phyloP scores from a whole-genome alignment of 2,329 filamentous ascomycete species.

The Phialocephala subalpina region DNA sequence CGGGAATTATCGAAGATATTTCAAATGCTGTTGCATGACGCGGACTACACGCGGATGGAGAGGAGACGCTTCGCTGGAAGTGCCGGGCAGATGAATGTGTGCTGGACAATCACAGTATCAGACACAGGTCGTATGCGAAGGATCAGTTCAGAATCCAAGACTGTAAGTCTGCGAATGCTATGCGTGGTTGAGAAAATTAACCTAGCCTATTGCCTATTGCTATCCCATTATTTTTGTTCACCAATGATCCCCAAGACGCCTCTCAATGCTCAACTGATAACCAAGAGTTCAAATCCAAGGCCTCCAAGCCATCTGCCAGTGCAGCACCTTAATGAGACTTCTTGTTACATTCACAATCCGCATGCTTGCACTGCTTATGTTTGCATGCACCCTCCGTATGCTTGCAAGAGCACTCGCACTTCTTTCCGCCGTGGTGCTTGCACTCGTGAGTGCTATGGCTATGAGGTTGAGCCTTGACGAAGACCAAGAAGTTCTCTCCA shows the following conservation, averaged over 20 bases:
- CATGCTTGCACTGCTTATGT: conserved; percentile 9
- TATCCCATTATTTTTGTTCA: conserved; percentile 2
- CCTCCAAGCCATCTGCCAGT: not conserved
- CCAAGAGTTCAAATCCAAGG: not conserved
- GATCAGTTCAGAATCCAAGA: not conserved
- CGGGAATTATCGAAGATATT: too few species aligned
- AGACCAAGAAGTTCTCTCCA: conserved; percentile 51
- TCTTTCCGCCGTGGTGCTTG: conserved; percentile 24
- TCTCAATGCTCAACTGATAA: not conserved
- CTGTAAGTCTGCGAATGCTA: conserved; percentile 1
- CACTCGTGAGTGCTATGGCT: conserved; percentile 21
- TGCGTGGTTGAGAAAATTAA: not conserved
- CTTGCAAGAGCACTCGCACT: conserved; percentile 11
- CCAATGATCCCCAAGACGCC: not conserved
- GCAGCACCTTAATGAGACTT: conserved; percentile 4
- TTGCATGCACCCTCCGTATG: conserved; percentile 2
- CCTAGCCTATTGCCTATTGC: not conserved
- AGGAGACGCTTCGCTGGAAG: too few species aligned
- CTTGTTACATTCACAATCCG: conserved; percentile 11
- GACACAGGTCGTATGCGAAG: not conserved
- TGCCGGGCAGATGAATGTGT: too few species aligned
- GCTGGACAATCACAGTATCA: too few species aligned
- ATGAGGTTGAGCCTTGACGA: conserved; percentile 45
- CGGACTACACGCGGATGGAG: too few species aligned
- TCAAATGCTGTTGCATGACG: too few species aligned